These are phyloP conservation scores for Colletotrichum spaethianum DNA, from an alignment of 2,329 filamentous ascomycete species.

Conservation along the genomic window DNA sequence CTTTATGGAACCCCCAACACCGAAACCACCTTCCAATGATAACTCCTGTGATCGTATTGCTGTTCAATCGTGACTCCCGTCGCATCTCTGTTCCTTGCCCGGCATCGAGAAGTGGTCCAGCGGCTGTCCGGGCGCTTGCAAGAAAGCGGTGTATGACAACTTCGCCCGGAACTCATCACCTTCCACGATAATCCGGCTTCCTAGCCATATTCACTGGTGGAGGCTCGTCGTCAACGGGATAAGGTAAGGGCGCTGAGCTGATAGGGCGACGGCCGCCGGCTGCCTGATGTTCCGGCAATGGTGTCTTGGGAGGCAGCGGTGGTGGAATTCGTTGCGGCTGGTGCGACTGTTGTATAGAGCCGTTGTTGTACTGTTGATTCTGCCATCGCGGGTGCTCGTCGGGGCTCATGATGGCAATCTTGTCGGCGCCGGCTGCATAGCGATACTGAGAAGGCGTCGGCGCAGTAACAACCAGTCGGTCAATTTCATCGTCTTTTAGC, in stretches of 20 bases:
- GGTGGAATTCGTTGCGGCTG: constrained; percentile 66
- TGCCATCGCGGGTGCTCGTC: constrained; percentile 70
- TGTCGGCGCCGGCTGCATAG: constrained; percentile 73
- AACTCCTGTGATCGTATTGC: constrained; percentile 13
- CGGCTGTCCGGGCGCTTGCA: neutral
- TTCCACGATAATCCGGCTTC: constrained; percentile 81
- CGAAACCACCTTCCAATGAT: constrained; percentile 3
- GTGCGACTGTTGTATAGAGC: constrained; percentile 42
- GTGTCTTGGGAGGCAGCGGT: constrained; percentile 83
- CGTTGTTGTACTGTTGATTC: constrained; percentile 44
- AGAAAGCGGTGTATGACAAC: neutral
- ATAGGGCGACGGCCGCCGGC: constrained; percentile 52
- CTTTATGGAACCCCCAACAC: constrained; percentile 19
- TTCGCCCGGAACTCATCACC: constrained; percentile 49
- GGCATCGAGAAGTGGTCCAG: neutral
- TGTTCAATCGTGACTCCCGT: neutral
- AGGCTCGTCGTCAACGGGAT: constrained; percentile 84
- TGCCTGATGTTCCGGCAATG: constrained; percentile 69
- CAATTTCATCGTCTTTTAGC: constrained; percentile 58
- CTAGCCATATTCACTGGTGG: constrained; percentile 87
- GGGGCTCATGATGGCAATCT: constrained; percentile 74
- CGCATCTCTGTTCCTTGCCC: no score
- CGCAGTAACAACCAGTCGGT: constrained; percentile 69
- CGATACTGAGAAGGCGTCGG: constrained; percentile 73
- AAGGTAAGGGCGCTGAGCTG: constrained; percentile 70